Evolutionary conservation across 148 eudicot species (phyloP), one percentile per base, ranked within the genome.

Genomic region (Amaranthus hypochondriacus): DNA sequence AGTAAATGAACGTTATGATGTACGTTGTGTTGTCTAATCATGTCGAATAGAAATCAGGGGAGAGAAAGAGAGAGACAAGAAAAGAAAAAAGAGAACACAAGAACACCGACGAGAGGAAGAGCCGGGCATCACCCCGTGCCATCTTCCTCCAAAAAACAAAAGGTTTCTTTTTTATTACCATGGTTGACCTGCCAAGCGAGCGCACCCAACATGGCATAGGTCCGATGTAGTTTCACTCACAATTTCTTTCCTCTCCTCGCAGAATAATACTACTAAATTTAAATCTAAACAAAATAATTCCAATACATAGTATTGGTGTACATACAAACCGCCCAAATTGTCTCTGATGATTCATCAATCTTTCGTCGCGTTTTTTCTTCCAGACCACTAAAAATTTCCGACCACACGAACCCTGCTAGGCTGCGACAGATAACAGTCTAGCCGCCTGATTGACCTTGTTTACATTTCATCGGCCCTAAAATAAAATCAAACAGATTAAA

Each of bases 141-240:
- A 46, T 50, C 78, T 79, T 74, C 79, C 75, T 71, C 72, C 3
- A 13, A 42, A 70, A 9, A 69, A 79, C 66, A 65, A 14, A 76
- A 62, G 1, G 4, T 5, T 0, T 1, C 43, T 4, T 7, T 75
- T 71, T 80, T 75, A 70, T 80, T 71, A 66, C 51, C 56, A 11
- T 56, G 14, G 73, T 75, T 51, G 79, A 80, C 83, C 83, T 75
- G 83, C 83, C 83, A 80, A 58, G 76, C 83, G 76, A 80, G 82
- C 82, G 78, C 82, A 80, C 82, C 82, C 79, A 10, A 9, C 75
- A 65, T 70, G 82, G 82, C 82, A 80, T 75, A 80, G 82, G 82
- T 80, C 82, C 66, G 47, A 51, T 51, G 39, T 46, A 5, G 28
- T 71, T 39, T 14, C n/a, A 50, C 73, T 48, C 63, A 18, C n/a